Evolutionary conservation across 2,329 filamentous ascomycete genomes (phyloP).

Genomic region (Aotearoamyces nothofagi): DNA sequence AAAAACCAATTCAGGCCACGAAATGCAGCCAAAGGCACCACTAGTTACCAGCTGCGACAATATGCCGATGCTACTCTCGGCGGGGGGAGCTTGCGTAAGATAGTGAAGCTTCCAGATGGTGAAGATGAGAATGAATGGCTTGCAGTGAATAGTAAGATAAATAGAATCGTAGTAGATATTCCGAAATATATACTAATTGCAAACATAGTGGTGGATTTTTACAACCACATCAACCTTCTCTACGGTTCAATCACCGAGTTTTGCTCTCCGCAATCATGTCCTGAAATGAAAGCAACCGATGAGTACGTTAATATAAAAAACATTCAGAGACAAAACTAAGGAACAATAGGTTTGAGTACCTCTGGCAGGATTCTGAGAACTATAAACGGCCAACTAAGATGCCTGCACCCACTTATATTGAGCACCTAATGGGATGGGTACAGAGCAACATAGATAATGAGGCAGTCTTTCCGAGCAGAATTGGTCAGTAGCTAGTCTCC

Average conservation of each 20-base stretch:
- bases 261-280: constrained; percentile 91
- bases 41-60: constrained; percentile 86
- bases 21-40: constrained; percentile 70
- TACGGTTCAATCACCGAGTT: constrained; percentile 99
- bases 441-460: constrained; percentile 94
- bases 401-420: constrained; percentile 92
- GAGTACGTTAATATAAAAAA: constrained; percentile 43
- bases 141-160: constrained; percentile 73
- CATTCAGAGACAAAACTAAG: constrained; percentile 3
- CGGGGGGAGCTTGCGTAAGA: constrained; percentile 86
- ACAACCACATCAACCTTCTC: constrained; percentile 98
- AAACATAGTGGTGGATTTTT: constrained; percentile 88
- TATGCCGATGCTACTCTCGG: constrained; percentile 96
- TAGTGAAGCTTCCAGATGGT: constrained; percentile 91
- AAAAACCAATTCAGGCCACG: constrained; percentile 86
- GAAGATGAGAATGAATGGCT: constrained; percentile 98
- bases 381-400: constrained; percentile 97
- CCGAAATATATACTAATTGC: constrained; percentile 14
- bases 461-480: constrained; percentile 82
- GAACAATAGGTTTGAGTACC: constrained; percentile 70
- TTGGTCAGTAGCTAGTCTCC: constrained; percentile 39
- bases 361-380: constrained; percentile 93
- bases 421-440: constrained; percentile 95
- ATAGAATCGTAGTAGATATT: neutral
- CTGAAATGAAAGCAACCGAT: constrained; percentile 99